Evolutionary conservation across 495 filamentous ascomycete genomes (phyloP).

Genomic region (Emericellopsis terricola): DNA sequence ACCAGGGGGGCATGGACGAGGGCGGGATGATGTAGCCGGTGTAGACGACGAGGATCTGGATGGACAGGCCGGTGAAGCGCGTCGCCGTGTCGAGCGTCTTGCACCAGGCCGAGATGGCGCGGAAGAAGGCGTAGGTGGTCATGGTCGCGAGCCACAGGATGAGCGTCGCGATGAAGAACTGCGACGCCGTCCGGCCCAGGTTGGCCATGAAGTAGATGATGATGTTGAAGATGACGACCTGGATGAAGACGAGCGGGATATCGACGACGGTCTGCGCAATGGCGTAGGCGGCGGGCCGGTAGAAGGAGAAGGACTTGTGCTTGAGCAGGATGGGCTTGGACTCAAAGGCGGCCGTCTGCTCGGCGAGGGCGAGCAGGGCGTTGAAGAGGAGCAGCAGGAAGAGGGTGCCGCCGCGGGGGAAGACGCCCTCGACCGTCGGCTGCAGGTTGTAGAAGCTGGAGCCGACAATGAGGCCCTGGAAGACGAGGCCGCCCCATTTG

Average conservation of each 20-base stretch:
- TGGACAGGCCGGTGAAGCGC: conserved; percentile 25
- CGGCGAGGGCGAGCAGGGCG: conserved; percentile 56
- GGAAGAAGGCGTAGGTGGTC: conserved; percentile 66
- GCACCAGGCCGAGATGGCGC: conserved; percentile 48
- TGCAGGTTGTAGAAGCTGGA: conserved; percentile 59
- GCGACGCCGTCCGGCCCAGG: conserved; percentile 47
- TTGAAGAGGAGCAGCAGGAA: conserved; percentile 76
- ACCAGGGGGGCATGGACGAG: conserved; percentile 55
- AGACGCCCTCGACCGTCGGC: conserved; percentile 31
- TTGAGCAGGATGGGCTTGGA: conserved; percentile 61
- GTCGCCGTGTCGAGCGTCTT: conserved; percentile 42
- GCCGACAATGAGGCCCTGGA: conserved; percentile 61
- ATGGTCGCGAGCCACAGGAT: conserved; percentile 45
- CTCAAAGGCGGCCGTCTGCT: conserved; percentile 52
- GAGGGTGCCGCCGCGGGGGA: conserved; percentile 33
- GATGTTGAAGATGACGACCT: conserved; percentile 53
- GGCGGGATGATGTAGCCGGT: conserved; percentile 59
- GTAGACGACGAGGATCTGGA: conserved; percentile 56
- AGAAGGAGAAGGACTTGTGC: conserved; percentile 73
- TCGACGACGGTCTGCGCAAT: conserved; percentile 65
- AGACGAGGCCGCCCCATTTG: conserved; percentile 28
- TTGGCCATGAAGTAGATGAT: conserved; percentile 66
- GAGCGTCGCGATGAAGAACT: conserved; percentile 68
- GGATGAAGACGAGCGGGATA: conserved; percentile 48
- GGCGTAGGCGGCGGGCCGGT: conserved; percentile 62